Conservation (phyloP, 345 rosid genomes). For the Luvunga scandens region DNA sequence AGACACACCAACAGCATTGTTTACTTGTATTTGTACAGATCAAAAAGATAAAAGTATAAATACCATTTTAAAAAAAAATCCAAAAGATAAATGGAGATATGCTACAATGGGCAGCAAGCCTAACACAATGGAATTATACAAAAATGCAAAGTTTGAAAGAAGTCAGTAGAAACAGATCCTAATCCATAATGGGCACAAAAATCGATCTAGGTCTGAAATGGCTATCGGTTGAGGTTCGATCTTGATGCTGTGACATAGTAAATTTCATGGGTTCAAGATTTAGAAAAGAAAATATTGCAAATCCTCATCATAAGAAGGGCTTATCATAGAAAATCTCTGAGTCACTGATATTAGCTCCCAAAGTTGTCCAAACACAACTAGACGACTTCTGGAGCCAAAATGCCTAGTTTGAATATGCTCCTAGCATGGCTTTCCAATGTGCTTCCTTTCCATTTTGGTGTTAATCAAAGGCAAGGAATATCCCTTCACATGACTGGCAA, state of each 20-base stretch:
- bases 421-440: not conserved
- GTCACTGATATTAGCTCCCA: not conserved
- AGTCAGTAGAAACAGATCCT: not conserved
- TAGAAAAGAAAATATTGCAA: not conserved
- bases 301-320: not conserved
- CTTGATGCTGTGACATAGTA: not conserved
- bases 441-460: not conserved
- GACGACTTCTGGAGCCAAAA: not conserved
- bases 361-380: not conserved
- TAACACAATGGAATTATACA: not conserved
- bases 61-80: not conserved
- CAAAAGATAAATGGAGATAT: not conserved
- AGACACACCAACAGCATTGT: not conserved
- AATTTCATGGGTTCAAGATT: not conserved
- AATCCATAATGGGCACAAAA: not conserved
- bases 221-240: not conserved
- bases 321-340: not conserved
- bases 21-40: not conserved
- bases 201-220: not conserved
- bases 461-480: not conserved
- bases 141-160: not conserved
- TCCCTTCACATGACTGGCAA: not conserved
- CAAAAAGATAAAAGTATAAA: not conserved
- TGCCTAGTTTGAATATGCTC: not conserved
- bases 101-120: not conserved